Evolutionary conservation across 192 early-diverging fungal genomes (phyloP), one percentile per base, ranked within the genome.

Genomic region (Entomortierella parvispora): DNA sequence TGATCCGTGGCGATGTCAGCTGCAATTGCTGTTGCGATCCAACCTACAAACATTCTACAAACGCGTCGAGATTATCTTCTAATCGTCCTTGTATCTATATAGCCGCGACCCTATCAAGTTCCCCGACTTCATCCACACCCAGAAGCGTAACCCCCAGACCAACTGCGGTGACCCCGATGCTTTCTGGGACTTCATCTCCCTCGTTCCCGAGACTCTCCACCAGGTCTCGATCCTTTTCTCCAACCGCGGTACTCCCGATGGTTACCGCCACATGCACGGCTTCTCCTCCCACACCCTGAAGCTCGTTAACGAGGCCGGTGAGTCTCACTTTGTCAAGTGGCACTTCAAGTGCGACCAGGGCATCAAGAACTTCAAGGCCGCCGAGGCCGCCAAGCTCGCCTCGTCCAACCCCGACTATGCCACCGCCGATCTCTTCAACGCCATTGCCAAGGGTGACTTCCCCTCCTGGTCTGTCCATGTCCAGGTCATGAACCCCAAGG

Each of bases 121-220:
- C 68, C 82, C 79, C 25, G 86, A 88, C 50, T 80, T 88, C 55
- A 83, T 90, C 65, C 88, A 88, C 67, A 84, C 88, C 52, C 84
- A 86, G 71, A 88, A 90, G 83, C 83, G 83, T 29, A 85, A 90
- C 58, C 88, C 88, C 44, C 76, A 83, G 48, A 86, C 80, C 57
- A 81, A 90, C 68, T 74, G 62, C 28, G 69, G 68, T 23, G 83
- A 83, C 44, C 80, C 80, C 43, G 83, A 88, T 67, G 82, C 77
- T 65, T 82, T 86, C 80, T 90, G 86, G 85, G 88, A 89, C 71
- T 89, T 87, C 60, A 71, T 87, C 77, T 83, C 87, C n/a, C 80
- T 84, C 42, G 82, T 83, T 33, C 88, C 88, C 22, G 90, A 91
- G 82, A 80, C 86, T 23, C 77, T 85, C 57, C 88, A 91, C 81